phyloP scores from a whole-genome alignment of 2,329 filamentous ascomycete species.

The Diplodia sapinea region DNA sequence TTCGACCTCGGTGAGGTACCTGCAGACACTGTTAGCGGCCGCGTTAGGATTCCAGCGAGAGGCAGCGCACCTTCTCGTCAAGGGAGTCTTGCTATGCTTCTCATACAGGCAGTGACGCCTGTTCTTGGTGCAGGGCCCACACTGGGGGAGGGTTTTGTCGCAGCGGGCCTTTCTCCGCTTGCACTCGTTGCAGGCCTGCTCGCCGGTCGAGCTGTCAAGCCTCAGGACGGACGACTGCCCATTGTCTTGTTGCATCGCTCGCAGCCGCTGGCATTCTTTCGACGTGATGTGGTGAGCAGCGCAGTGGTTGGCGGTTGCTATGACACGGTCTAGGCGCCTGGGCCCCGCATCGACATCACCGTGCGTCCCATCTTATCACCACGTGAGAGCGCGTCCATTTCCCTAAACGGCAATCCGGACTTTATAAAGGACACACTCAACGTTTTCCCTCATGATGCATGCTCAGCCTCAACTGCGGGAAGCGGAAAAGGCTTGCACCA shows the following conservation, averaged over 20 bases:
- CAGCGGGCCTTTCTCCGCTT: constrained; percentile 24
- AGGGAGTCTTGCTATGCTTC: constrained; percentile 55
- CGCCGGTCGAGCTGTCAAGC: constrained; percentile 8
- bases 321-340: background rate
- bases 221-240: constrained; percentile 23
- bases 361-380: constrained; percentile 7
- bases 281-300: background rate
- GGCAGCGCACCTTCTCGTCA: constrained; percentile 52
- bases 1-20: constrained; percentile 52
- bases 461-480: no score
- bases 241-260: constrained; percentile 27
- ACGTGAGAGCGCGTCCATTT: background rate
- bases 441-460: no score
- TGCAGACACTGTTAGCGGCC: background rate
- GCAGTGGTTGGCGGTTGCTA: background rate
- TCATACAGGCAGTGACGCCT: constrained; percentile 57
- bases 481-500: no score
- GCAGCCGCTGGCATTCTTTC: constrained; percentile 6
- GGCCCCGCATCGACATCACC: constrained; percentile 12
- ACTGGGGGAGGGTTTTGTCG: constrained; percentile 21
- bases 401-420: background rate
- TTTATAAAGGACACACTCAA: background rate
- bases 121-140: constrained; percentile 48
- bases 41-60: background rate
- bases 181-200: constrained; percentile 23